A percentile compares a stretch with the other conserved stretches of the same genome.
Evolutionary conservation across 140 eudicot genomes (phyloP).

Genomic region (Stevia rebaudiana): DNA sequence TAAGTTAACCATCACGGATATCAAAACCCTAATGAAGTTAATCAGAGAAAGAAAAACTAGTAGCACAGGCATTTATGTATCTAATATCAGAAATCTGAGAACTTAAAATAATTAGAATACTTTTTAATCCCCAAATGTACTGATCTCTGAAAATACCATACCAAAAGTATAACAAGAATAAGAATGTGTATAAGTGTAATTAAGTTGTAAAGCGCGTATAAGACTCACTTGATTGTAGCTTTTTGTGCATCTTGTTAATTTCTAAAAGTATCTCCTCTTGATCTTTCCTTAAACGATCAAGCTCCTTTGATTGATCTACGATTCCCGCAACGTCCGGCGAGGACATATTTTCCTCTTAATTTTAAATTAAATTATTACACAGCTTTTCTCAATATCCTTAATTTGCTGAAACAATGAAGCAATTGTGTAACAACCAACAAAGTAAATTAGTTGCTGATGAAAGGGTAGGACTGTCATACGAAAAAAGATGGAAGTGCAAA

Average conservation of each 20-base stretch:
- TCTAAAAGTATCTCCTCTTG: constrained; percentile 69
- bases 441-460: constrained; percentile 10
- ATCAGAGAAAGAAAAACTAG: not conserved
- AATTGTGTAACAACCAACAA: constrained; percentile 8
- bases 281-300: constrained; percentile 86
- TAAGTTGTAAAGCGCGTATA: not conserved
- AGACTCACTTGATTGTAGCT: constrained; percentile 64
- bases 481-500: not conserved
- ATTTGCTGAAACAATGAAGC: not conserved
- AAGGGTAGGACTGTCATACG: not conserved
- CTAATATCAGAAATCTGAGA: constrained; percentile 2
- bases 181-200: not conserved
- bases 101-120: constrained; percentile 4
- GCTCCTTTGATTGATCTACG: constrained; percentile 76
- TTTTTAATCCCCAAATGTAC: constrained; percentile 3
- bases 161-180: not conserved
- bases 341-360: constrained; percentile 47
- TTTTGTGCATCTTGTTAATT: constrained; percentile 86
- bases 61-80: not conserved
- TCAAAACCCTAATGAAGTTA: constrained; percentile 20
- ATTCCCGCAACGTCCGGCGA: constrained; percentile 61
- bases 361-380: not conserved
- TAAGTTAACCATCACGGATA: not conserved
- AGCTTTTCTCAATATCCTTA: constrained; percentile 18
- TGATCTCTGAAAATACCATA: not conserved